Evolutionary conservation across 169 alveolate species (phyloP).

Genomic region (Haemoproteus tartakovskyi): DNA sequence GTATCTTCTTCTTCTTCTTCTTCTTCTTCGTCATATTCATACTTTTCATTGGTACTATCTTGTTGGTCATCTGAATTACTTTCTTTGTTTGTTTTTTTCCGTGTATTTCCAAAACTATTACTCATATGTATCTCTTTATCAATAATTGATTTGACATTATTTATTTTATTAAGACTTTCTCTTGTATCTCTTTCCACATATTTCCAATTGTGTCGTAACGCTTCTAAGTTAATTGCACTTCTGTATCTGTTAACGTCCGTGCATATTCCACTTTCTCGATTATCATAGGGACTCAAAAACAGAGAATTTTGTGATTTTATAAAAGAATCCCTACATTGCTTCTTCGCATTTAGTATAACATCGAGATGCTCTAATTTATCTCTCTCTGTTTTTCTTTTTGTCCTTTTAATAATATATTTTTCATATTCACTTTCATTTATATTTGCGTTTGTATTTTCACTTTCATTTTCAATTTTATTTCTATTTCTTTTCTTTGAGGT

Average conservation of each 20-base stretch:
- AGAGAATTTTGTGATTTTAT: constrained; percentile 36
- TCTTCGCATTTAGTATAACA: constrained; percentile 19
- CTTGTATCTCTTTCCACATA: background rate
- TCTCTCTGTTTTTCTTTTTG: constrained; percentile 1
- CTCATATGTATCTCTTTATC: background rate
- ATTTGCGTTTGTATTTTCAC: background rate
- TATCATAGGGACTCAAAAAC: constrained; percentile 19
- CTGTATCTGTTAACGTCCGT: constrained; percentile 56
- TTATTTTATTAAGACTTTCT: background rate
- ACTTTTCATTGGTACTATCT: background rate
- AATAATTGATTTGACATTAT: background rate
- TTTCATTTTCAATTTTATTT: background rate
- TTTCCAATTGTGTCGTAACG: constrained; percentile 9
- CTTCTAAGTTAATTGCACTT: constrained; percentile 1
- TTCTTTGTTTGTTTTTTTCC: too few species aligned
- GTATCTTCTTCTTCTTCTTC: too few species aligned
- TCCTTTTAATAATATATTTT: background rate
- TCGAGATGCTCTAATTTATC: constrained; percentile 31
- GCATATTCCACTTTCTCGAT: constrained; percentile 43
- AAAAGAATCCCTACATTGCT: constrained; percentile 6
- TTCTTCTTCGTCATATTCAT: background rate
- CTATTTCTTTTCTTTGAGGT: background rate
- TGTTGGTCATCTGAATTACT: background rate
- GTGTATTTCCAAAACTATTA: too few species aligned
- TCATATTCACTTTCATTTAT: background rate